Percentiles rank a stretch among this genome's conserved stretches.
Evolutionary conservation across 345 rosid genomes (phyloP).

Genomic region (Dovyalis caffra): DNA sequence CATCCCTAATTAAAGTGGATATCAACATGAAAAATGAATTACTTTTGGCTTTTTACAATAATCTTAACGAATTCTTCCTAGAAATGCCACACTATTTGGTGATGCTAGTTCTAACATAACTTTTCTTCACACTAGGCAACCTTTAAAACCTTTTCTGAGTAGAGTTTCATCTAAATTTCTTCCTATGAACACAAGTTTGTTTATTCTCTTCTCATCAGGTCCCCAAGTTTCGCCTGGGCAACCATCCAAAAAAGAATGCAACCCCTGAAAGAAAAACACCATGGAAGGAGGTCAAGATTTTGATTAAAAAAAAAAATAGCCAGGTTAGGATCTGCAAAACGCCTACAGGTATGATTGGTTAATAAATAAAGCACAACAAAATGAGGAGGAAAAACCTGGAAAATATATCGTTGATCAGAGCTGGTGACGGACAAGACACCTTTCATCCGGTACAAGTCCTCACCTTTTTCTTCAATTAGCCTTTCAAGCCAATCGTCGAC

Average conservation of each 20-base stretch:
- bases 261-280: slow-evolving; percentile 36
- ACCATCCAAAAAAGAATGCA: slow-evolving; percentile 62
- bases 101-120: too few species aligned
- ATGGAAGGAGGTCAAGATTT: background rate
- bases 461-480: slow-evolving; percentile 64
- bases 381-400: slow-evolving; percentile 49
- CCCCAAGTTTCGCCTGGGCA: slow-evolving; percentile 60
- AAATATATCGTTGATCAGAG: slow-evolving; percentile 53
- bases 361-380: background rate
- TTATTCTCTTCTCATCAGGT: slow-evolving; percentile 54
- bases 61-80: background rate
- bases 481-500: slow-evolving; percentile 80
- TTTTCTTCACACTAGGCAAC: slow-evolving; percentile 51
- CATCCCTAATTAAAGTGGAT: too few species aligned
- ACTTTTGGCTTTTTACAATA: background rate
- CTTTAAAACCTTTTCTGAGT: slow-evolving; percentile 60
- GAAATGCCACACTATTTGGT: too few species aligned
- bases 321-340: background rate
- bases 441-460: slow-evolving; percentile 74
- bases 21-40: too few species aligned
- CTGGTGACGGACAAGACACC: slow-evolving; percentile 49
- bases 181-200: slow-evolving; percentile 73
- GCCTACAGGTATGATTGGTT: background rate
- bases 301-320: too few species aligned
- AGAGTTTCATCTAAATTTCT: slow-evolving; percentile 57